Base-by-base conservation (phyloP, 805 yeast species). In the Clavispora vitiphila region DNA sequence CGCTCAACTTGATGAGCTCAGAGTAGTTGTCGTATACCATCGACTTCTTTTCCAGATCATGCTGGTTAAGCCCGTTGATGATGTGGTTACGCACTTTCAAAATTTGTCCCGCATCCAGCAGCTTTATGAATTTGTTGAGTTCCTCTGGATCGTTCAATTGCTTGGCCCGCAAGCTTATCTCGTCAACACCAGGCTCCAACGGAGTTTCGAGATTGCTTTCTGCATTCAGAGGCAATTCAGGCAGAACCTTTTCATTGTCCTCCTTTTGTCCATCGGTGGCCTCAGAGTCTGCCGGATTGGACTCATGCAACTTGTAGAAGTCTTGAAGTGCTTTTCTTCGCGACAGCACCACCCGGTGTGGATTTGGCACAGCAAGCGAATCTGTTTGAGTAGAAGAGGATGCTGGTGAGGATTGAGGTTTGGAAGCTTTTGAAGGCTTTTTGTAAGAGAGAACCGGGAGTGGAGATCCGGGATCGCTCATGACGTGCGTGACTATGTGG, bases 21-120 rank as follows among this genome's bases (percentile, higher is more conserved):
- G 79, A 81, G 66, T 83, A 83, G 54, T 83, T 83, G 58, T 83
- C 86, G 59, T 83, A 83, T 9, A 83, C 80, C 32, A 83, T 81
- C 22, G 84, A 77, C 51, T 83, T 83, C 48, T 81, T 81, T 35
- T 77, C 79, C 52, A 78, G 74, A 45, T 78, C 80, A 39, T 74
- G 78, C 12, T 76, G 58, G 43, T 75, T 77, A 42, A 79, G 62
- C 39, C 69, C 66, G 23, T 67, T 67, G 19, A 72, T 68, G 8
- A 50, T 45, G 20, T 39, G 31, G 35, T 51, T 51, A 10, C 55
- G 50, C 6, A 45, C 37, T n/a, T 40, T 34, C 15, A 51, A 31
- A 23, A 51, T 39, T 21, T 50, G 42, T 2, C 25, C 47, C 2
- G 42, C 36, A 15, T 42, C 41, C 22, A 52, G 45, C 10, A 37